Base-by-base conservation (phyloP, 2,329 filamentous ascomycete species). In the Penicillium brasilianum region DNA sequence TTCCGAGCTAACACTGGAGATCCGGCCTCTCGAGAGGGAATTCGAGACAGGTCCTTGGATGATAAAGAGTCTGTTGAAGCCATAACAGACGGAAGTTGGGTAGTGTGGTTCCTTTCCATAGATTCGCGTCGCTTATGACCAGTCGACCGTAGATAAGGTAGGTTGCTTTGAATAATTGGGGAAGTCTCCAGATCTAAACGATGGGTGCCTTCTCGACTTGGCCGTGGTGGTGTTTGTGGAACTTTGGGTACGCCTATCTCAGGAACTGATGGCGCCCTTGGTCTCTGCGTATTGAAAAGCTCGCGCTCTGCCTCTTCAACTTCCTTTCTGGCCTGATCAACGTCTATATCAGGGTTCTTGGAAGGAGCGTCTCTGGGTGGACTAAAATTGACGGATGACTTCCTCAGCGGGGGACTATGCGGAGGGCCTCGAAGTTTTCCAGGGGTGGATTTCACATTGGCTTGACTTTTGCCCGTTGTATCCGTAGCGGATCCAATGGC, bases 131-230 rank as follows among this genome's bases (percentile, higher is more conserved):
- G 78, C 66, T 77, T 83, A 68, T 87, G 84, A 14, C 80, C 77
- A 9, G 76, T 77, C 16, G 80, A 78, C 28, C 80, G 80, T 22
- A 84, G 74, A 46, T 76, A 78, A 2, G 78, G 73, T 61, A 87
- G 76, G 62, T 87, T 85, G 67, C 85, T 87, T 61, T 84, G 82
- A 16, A 87, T 81, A 14, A 87, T 75, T 5, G 84, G 83, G 0
- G 82, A 84, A 13, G 82, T 78, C 13, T 81, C 77, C 58, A 81
- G 79, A 32, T 87, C 83, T 50, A 92, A 80, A 60, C 87, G 83
- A 5, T 86, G 84, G 0, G 88, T 88, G 25, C 88, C 88, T 69
- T 90, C 86, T 73, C 90, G 83, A 69, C 88, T 92, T 1, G 90
- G 90, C 53, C 90, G 81, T 36, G 79, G 74, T 34, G 89, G 88